Base-by-base conservation (phyloP, 2,329 filamentous ascomycete species). In the Trichoderma sp. region DNA sequence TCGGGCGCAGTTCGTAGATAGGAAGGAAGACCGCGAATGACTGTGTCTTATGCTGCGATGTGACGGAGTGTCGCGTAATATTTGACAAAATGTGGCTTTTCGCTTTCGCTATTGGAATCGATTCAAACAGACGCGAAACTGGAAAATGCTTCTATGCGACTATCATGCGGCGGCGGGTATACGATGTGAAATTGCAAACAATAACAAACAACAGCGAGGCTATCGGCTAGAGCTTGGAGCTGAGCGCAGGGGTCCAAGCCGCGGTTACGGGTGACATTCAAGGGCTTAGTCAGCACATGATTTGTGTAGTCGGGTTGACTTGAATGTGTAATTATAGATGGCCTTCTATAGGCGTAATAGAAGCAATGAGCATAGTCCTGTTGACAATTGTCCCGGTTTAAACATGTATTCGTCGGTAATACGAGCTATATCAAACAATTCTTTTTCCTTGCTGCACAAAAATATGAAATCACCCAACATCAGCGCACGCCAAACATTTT, bases 231-330 rank as follows among this genome's bases (percentile, higher is more conserved):
- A 59, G 39, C 39, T 43, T 66, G 64, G 64, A 56, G 66, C 59
- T 55, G 59, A 65, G 18, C 59, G 63, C 74, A 77, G 73, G 76
- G 75, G 67, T 75, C 58, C 32, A 75, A 70, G 71, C 76, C 73
- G 76, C 77, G 75, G 74, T 70, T 63, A 69, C 63, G 52, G 18
- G 32, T 55, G 46, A 49, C 46, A 49, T 49, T 49, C 46, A 21
- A 11, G 46, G 10, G 66, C 14, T 64, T 30, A 64, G 60, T 64
- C 58, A 49, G 55, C 26, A 24, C 11, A 11, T 49, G n/a, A 49
- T 49, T 49, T 49, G n/a, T n/a, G 46, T n/a, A 11, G 43, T 2
- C 8, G 11, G 4, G 8, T 24, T 3, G 5, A n/a, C 1, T 24
- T 49, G n/a, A 49, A 49, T 13, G 7, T 46, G 18, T 49, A 8